Evolutionary conservation across 2,329 filamentous ascomycete genomes (phyloP).

Genomic region (Escovopsis sp.): DNA sequence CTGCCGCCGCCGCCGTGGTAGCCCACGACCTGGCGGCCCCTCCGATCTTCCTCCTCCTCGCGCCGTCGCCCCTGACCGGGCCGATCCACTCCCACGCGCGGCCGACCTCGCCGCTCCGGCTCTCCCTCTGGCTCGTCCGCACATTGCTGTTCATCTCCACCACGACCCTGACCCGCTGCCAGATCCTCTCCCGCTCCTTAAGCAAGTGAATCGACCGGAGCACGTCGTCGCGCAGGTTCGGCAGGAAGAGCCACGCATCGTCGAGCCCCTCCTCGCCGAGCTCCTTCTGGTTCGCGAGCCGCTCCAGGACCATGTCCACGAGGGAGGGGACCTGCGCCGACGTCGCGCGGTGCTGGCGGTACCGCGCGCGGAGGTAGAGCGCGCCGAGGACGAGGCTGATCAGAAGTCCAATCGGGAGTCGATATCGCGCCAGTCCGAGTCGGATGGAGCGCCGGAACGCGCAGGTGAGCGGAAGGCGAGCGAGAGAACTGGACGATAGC

Average conservation of each 20-base stretch:
- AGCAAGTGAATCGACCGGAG: conserved; percentile 68
- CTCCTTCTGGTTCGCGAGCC: conserved; percentile 70
- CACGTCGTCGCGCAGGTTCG: conserved; percentile 83
- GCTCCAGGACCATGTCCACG: conserved; percentile 70
- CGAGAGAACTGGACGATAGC: conserved; percentile 78
- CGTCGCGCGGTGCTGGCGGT: conserved; percentile 47
- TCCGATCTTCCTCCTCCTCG: conserved; percentile 28
- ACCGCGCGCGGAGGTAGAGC: conserved; percentile 48
- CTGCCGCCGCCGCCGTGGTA: conserved; percentile 21
- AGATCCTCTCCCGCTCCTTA: conserved; percentile 61
- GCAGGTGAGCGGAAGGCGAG: conserved; percentile 76
- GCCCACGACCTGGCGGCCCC: conserved; percentile 38
- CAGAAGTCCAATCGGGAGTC: conserved; percentile 63
- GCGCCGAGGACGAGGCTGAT: conserved; percentile 31
- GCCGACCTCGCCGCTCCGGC: conserved; percentile 48
- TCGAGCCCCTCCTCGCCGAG: conserved; percentile 52
- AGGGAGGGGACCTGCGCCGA: conserved; percentile 64
- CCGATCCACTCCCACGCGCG: conserved; percentile 59
- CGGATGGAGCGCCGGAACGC: conserved; percentile 63
- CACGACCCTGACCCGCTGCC: conserved; percentile 66
- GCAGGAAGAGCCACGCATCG: conserved; percentile 72
- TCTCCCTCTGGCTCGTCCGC: conserved; percentile 54
- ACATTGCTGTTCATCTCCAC: conserved; percentile 94
- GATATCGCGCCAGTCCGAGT: conserved; percentile 72
- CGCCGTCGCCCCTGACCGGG: conserved; percentile 30